Base-by-base conservation (phyloP, 2,329 filamentous ascomycete species). In the Talaromyces sp. region DNA sequence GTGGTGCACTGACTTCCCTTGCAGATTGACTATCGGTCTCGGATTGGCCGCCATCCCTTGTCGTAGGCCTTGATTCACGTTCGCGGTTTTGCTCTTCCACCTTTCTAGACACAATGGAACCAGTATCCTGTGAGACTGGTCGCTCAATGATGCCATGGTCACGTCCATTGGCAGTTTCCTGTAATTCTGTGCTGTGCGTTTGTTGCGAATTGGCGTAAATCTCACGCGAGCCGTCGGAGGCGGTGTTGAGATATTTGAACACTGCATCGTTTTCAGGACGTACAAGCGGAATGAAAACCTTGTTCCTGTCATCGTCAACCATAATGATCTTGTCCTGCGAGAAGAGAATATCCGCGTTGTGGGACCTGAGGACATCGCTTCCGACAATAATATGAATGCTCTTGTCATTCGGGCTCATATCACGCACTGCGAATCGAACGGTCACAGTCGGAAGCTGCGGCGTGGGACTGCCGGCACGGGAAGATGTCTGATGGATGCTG, bases 271-370 rank as follows among this genome's bases (percentile, higher is more conserved):
- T 90, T 76, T 98, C 95, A 0, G 95, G 95, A 33, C 95, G 88
- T 47, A 97, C 93, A 69, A 99, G 90, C 2, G 95, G 95, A 39
- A 99, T 89, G 17, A 91, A 93, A 13, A 98, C 82, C 73, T 94
- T 95, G 75, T 91, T 92, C 54, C 90, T 86, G 66, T 96, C 92
- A 73, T 92, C 90, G 70, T 96, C 92, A 70, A 93, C 93, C 33
- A 98, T 82, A 0, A 90, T 90, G 82, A 99, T 87, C 68, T 90
- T 90, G 73, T 97, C 97, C 69, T 93, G 91, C 0, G 95, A 98
- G 71, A 99, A 92, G 25, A 98, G 80, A 11, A 99, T 85, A 75
- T 98, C 95, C 27, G 92, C 94, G 69, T 91, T 96, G 73, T 96
- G 92, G 10, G 90, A 85, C 68, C 93, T 87, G 64, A 99, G 83